phyloP scores from a whole-genome alignment of 768 basidiomycete species.

The Leucocoprinus leucothites region DNA sequence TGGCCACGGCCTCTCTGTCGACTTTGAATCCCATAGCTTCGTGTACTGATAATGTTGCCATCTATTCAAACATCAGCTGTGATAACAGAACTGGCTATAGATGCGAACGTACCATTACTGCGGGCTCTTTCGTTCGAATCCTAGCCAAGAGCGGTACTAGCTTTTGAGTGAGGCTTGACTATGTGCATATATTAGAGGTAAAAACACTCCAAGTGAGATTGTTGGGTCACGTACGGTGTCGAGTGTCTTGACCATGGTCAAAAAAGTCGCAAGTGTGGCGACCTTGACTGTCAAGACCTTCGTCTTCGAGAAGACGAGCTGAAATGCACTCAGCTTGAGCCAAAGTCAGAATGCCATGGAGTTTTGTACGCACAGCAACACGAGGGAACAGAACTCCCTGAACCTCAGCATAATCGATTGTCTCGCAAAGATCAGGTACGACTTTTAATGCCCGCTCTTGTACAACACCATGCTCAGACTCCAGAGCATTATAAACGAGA shows the following conservation, averaged over 20 bases:
- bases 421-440: slow-evolving; percentile 88
- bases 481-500: slow-evolving; percentile 92
- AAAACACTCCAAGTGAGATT: not conserved
- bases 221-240: slow-evolving; percentile 58
- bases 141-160: slow-evolving; percentile 92
- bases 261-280: slow-evolving; percentile 77
- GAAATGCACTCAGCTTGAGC: slow-evolving; percentile 1
- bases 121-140: slow-evolving; percentile 94
- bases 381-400: slow-evolving; percentile 88
- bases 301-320: slow-evolving; percentile 94
- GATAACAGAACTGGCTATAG: not conserved
- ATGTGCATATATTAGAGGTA: not conserved
- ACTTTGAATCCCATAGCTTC: slow-evolving; percentile 96
- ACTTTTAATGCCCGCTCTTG: slow-evolving; percentile 86
- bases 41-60: slow-evolving; percentile 86
- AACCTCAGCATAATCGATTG: slow-evolving; percentile 93
- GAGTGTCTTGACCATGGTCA: slow-evolving; percentile 84
- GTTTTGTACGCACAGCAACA: slow-evolving; percentile 63
- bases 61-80: slow-evolving; percentile 37
- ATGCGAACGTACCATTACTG: slow-evolving; percentile 72
- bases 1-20: slow-evolving; percentile 89
- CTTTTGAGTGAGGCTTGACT: slow-evolving; percentile 90
- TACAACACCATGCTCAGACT: slow-evolving; percentile 88
- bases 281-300: slow-evolving; percentile 90
- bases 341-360: not conserved